Base-by-base conservation (phyloP, 768 basidiomycete species). In the Boletus reticuloceps region DNA sequence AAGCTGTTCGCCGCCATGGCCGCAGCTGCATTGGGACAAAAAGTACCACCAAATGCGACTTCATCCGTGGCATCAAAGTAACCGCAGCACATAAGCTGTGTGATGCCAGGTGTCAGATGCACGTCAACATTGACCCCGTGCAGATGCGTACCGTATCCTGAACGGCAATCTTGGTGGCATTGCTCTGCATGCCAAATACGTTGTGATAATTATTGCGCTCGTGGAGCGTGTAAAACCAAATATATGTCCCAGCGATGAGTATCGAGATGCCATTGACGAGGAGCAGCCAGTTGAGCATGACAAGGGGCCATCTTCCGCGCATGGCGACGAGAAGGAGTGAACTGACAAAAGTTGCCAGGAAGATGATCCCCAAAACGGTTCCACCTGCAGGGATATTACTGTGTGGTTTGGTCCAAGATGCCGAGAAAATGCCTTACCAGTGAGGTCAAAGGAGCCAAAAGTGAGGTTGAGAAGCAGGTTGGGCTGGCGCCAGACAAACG, bases 181-280 rank as follows among this genome's bases (percentile, higher is more conserved):
- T 56, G 31, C 77, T 72, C 55, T 79, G 76, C 47, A 69, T 69
- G 13, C 74, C 56, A 79, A 85, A 95, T 25, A 82, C 71, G 1
- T 56, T 56, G 57, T 83, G 80, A 72, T 86, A 95, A 62, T 89
- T 83, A 42, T 73, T 71, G 27, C 86, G 82, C 67, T 92, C 86
- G 52, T 79, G 71, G 17, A 95, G 77, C 6, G 92, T 91, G 66
- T 74, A 90, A 72, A 88, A 83, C 94, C 94, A 96, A 48, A 95
- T 74, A 60, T 82, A 79, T 20, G 85, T 81, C 56, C 89, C 92
- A 27, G 91, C 72, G 50, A 84, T 63, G 47, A 87, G 71, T 40
- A 88, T 79, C 25, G 78, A 77, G 42, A 88, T 60, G 9, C 79
- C 79, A 63, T 94, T 86, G 39, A 77, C 53, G 36, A 94, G 69